A percentile compares a stretch with the other conserved stretches of the same genome.
phyloP scores from a whole-genome alignment of 169 alveolate genomes.

The Neospora caninum region DNA sequence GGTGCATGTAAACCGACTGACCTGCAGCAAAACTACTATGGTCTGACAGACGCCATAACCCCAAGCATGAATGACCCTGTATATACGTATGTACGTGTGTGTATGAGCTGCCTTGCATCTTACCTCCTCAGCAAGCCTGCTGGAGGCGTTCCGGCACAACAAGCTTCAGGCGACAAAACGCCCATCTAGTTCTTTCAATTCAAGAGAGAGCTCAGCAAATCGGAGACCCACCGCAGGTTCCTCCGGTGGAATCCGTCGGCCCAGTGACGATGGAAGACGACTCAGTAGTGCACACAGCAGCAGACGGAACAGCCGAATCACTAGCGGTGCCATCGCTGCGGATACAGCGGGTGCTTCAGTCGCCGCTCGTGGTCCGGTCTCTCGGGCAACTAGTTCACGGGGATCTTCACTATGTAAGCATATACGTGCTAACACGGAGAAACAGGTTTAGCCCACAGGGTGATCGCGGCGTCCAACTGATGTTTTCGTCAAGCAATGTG shows the following conservation, averaged over 20 bases:
- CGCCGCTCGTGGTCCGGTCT: not conserved
- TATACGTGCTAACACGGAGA: not conserved
- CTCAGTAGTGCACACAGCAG: not conserved
- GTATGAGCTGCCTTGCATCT: too few relatives aligned
- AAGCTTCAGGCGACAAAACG: not conserved
- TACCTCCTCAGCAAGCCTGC: not conserved
- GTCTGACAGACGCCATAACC: too few relatives aligned
- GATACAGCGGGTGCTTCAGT: not conserved
- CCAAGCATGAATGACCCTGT: too few relatives aligned
- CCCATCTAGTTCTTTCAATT: too few relatives aligned
- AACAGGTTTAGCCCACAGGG: not conserved
- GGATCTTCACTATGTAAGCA: not conserved
- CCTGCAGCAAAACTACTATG: too few relatives aligned
- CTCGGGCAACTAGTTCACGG: not conserved
- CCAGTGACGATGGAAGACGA: not conserved
- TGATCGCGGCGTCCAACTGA: too few relatives aligned
- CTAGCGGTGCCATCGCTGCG: not conserved
- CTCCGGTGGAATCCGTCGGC: too few relatives aligned
- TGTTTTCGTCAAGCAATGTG: too few relatives aligned
- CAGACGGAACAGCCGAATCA: not conserved
- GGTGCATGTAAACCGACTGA: too few relatives aligned
- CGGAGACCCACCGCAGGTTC: too few relatives aligned
- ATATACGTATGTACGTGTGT: too few relatives aligned
- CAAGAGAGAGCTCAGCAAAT: too few relatives aligned
- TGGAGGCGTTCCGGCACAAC: not conserved